Conservation (phyloP, 129 eudicot genomes). For the Chrysanthemum lavandulifolium region DNA sequence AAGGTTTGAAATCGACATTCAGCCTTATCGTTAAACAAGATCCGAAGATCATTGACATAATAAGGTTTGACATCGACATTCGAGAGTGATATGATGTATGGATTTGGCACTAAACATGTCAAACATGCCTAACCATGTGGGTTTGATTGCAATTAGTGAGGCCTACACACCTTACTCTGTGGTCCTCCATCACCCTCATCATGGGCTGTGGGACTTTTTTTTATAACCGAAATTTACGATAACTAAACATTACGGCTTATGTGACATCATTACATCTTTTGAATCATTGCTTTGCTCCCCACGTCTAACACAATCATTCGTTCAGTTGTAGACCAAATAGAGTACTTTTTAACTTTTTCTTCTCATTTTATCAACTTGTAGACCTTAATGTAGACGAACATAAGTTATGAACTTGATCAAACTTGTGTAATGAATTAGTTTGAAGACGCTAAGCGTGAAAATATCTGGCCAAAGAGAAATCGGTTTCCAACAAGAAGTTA, state of each 20-base stretch:
- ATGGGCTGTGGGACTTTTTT: conserved; percentile 33
- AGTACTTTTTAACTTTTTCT: not conserved
- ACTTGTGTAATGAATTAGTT: too few species aligned
- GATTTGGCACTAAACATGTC: conserved; percentile 11
- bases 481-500: not conserved
- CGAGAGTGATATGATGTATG: not conserved
- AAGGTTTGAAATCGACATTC: conserved; percentile 23
- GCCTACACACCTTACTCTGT: conserved; percentile 34
- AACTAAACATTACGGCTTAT: conserved; percentile 15
- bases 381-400: too few species aligned
- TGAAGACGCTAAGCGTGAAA: too few species aligned
- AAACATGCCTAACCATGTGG: conserved; percentile 23
- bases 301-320: conserved; percentile 13
- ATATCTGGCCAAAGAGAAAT: not conserved
- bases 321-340: not conserved
- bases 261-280: conserved; percentile 11
- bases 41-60: conserved; percentile 6
- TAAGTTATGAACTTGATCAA: too few species aligned
- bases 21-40: too few species aligned
- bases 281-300: conserved; percentile 5
- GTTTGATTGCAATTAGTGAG: conserved; percentile 22
- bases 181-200: conserved; percentile 23
- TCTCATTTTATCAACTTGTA: too few species aligned
- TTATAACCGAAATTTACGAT: conserved; percentile 24
- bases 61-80: conserved; percentile 25